These are phyloP conservation scores for Pythium sukuiense DNA, from an alignment of 352 stramenopile genomes.

Conservation along the genomic window DNA sequence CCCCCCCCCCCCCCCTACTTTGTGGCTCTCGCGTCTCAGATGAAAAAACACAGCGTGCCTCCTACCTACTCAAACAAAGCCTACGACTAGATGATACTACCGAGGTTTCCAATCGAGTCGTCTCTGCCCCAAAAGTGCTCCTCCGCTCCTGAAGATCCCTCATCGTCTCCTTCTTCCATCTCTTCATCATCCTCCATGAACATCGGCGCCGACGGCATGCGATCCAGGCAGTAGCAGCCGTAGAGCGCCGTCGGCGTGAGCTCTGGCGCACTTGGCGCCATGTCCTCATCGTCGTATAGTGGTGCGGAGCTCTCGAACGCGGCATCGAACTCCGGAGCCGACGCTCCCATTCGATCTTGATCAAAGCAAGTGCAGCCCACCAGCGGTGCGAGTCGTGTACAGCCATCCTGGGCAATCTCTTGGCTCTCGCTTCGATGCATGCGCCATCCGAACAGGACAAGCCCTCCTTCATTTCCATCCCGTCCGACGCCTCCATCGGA, in stretches of 20 bases:
- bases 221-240: background rate
- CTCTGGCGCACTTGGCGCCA: background rate
- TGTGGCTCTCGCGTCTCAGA: too few relatives aligned
- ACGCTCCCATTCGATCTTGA: background rate
- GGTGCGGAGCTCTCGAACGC: background rate
- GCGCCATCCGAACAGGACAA: background rate
- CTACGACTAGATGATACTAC: too few relatives aligned
- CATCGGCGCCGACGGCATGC: background rate
- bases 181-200: background rate
- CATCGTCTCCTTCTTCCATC: background rate
- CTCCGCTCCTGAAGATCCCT: too few relatives aligned
- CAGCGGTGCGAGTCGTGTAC: background rate
- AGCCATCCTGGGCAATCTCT: background rate
- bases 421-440: background rate
- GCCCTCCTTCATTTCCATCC: background rate
- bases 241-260: background rate
- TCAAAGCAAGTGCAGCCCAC: background rate
- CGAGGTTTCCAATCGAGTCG: too few relatives aligned
- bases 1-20: too few relatives aligned
- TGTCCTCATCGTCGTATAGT: background rate
- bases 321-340: background rate
- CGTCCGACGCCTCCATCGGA: background rate
- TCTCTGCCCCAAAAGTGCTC: too few relatives aligned
- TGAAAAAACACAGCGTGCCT: too few relatives aligned
- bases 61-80: too few relatives aligned